Evolutionary conservation across 768 basidiomycete genomes (phyloP), one percentile per base, ranked within the genome.

Genomic region (Amanita exitialis): DNA sequence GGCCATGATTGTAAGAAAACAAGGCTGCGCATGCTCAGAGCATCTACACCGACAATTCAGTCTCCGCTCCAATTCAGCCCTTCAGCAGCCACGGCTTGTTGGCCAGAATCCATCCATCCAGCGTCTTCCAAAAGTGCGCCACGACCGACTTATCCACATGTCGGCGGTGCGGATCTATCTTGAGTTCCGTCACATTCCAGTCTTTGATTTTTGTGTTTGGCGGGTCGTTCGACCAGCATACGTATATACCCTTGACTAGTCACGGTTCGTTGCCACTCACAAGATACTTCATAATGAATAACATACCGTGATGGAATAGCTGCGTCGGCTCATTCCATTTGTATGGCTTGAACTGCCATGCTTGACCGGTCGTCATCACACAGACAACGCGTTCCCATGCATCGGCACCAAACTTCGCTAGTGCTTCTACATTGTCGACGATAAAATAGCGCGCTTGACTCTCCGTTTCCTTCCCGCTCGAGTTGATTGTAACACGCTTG

Each of bases 311-410:
- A 62, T 96, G 89, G 68, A 99, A 98, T 23, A 99, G 67, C 46
- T 86, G 78, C 53, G 82, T 81, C 1, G 96, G 96, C 60, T 98
- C 93, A 45, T 77, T 83, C 95, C 95, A 99, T 63, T 95, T 94
- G 70, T 98, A 98, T 15, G 90, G 86, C 52, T 84, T 75, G 69
- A 99, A 99, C 64, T 99, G 96, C 96, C 96, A 97, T 28, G 88
- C 86, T 58, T 98, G 95, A 1, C 96, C 96, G 0, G 96, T 99
- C 7, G 96, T 98, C 82, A 96, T 86, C 13, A 99, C 95, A 57
- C 94, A 96, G 3, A 96, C 86, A 4, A 99, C 96, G 34, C 95
- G 79, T 51, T 97, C 93, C 94, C 95, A 97, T 2, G 91, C 87
- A 54, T 96, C 94, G 3, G 86, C 74, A 4, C 87, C 88, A 56